Evolutionary conservation across 371 early-diverging fungal genomes (phyloP).

Genomic region (Mucor racemosus): DNA sequence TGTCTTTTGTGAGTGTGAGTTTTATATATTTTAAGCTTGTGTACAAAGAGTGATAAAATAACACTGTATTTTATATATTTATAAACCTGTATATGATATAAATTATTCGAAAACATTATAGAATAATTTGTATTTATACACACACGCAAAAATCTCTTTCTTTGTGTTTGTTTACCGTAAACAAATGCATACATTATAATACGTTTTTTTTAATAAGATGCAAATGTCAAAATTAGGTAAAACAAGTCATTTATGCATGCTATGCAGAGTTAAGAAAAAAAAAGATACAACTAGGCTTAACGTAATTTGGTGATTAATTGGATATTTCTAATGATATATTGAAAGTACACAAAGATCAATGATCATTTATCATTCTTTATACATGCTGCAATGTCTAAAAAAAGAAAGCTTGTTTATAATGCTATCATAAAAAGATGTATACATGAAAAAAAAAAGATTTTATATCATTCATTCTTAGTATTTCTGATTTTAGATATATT

Average conservation of each 20-base stretch:
- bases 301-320: neutral
- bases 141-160: neutral
- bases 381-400: neutral
- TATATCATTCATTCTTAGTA: conserved; percentile 13
- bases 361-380: neutral
- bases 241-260: conserved; percentile 14
- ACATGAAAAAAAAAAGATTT: neutral
- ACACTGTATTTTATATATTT: no score
- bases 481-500: conserved; percentile 17
- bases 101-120: no score
- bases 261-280: conserved; percentile 6
- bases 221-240: conserved; percentile 20
- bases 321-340: neutral
- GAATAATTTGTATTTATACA: neutral
- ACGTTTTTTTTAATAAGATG: conserved; percentile 15
- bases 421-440: neutral
- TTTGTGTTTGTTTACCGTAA: neutral
- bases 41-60: neutral
- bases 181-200: neutral
- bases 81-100: no score
- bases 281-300: neutral
- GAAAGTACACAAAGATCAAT: neutral
- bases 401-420: neutral
- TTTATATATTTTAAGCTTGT: neutral
- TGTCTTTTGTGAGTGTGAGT: neutral